Evolutionary conservation across 2,329 filamentous ascomycete species (phyloP), one percentile per base, ranked within the genome.

Genomic region (Anthostomella pinea): DNA sequence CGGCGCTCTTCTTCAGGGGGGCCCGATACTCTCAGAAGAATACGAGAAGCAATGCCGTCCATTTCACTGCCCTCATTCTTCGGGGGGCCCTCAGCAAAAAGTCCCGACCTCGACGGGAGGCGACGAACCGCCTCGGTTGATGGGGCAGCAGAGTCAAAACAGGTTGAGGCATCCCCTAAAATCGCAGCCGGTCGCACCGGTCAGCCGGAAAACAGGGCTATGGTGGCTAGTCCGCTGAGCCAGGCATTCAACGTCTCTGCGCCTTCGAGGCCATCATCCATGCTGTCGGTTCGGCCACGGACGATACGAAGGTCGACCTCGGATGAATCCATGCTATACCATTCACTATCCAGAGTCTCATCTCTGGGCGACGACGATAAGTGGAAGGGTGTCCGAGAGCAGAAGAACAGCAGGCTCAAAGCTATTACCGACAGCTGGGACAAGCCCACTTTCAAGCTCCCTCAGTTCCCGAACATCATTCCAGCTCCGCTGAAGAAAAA

Each of bases 341-440:
- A 87, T 49, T 81, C 79, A 4, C 68, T 89, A 3, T 95, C 90
- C 1, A 74, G 81, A 17, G 81, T 85, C 1, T 93, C 89, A 0
- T 94, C 88, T 0, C 72, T 94, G 1, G 90, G 90, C 2, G 87
- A 96, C 56, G 87, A 91, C 52, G 79, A 79, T 24, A 76, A 83
- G 28, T 97, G 93, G 60, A 78, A 85, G 32, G 73, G 93, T 60
- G 80, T 95, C 9, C 79, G 82, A 27, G 85, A 87, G 43, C 87
- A 93, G 68, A 84, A 91, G 48, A 97, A 96, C 54, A 88, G 85
- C 50, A 77, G 91, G 26, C 73, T 93, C 56, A 95, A 95, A 65
- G 91, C 91, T 4, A 86, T 97, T 58, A 85, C 82, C 56, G 90
- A 96, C 58, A 94, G 85, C 56, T 79, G 88, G 56, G 89, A 95